These are phyloP conservation scores for Candida sojae DNA, from an alignment of 1,139 yeast species.

Conservation along the genomic window DNA sequence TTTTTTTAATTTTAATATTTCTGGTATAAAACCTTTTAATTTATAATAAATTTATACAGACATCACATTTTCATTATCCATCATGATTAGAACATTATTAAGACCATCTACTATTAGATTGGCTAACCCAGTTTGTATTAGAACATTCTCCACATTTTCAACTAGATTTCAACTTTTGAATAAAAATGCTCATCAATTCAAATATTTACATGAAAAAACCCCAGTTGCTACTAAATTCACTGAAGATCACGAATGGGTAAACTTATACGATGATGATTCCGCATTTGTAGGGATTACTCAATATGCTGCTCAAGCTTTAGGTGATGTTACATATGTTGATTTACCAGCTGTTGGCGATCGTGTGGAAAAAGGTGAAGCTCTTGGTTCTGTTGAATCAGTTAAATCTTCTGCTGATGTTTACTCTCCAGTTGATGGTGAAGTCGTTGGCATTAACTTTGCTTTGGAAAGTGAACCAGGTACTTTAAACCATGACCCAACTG, in stretches of 20 bases:
- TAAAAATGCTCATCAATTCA: constrained; percentile 52
- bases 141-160: constrained; percentile 8
- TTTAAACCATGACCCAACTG: constrained; percentile 88
- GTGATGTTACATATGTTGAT: constrained; percentile 94
- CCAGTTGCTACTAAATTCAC: constrained; percentile 69
- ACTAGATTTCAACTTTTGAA: constrained; percentile 38
- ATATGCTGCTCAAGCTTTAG: constrained; percentile 97
- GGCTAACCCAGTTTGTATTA: background rate
- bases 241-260: constrained; percentile 94
- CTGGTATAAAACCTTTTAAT: no score
- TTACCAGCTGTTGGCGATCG: constrained; percentile 75
- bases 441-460: constrained; percentile 67
- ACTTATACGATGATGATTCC: constrained; percentile 77
- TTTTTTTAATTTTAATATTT: no score
- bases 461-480: constrained; percentile 74
- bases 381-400: constrained; percentile 94
- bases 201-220: constrained; percentile 46
- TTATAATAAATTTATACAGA: no score
- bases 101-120: constrained; percentile 13
- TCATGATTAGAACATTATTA: constrained; percentile 16
- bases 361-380: constrained; percentile 73
- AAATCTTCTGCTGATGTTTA: constrained; percentile 94
- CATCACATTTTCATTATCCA: background rate
- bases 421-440: constrained; percentile 80
- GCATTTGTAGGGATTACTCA: constrained; percentile 90